Conservation (phyloP, 2,329 filamentous ascomycete species). For the Diaporthe sp. region DNA sequence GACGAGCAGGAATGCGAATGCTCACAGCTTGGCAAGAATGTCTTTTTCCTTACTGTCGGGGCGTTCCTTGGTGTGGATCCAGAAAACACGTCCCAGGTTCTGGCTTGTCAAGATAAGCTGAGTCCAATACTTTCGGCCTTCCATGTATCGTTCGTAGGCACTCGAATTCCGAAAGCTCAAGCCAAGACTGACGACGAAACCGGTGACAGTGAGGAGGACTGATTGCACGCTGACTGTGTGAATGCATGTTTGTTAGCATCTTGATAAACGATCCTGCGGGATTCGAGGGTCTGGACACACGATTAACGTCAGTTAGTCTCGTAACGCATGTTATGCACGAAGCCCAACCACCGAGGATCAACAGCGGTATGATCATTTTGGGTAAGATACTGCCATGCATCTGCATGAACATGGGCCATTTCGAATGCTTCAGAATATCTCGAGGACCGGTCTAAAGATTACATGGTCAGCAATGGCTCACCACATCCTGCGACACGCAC, state of each 20-base stretch:
- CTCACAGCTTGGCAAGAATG: slow-evolving; percentile 69
- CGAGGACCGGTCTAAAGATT: slow-evolving; percentile 64
- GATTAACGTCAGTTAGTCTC: slow-evolving; percentile 37
- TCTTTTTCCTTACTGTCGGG: slow-evolving; percentile 69
- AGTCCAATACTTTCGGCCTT: slow-evolving; percentile 67
- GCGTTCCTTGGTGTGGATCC: slow-evolving; percentile 80
- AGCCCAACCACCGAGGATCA: slow-evolving; percentile 73
- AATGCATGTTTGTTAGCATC: not conserved
- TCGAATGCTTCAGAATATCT: slow-evolving; percentile 79
- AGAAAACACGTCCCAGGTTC: slow-evolving; percentile 80
- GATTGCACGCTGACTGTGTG: slow-evolving; percentile 64
- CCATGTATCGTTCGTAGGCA: slow-evolving; percentile 76
- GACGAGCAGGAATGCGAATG: not conserved
- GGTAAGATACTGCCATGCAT: slow-evolving; percentile 79
- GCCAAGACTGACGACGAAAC: slow-evolving; percentile 84
- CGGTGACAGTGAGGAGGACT: slow-evolving; percentile 84
- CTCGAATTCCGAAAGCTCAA: slow-evolving; percentile 83
- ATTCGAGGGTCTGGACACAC: slow-evolving; percentile 20
- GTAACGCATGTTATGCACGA: slow-evolving; percentile 71
- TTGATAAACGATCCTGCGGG: too few species aligned
- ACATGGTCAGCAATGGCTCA: not conserved
- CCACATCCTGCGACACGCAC: not conserved
- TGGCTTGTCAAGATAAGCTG: slow-evolving; percentile 70
- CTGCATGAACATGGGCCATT: slow-evolving; percentile 81
- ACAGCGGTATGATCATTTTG: slow-evolving; percentile 78